phyloP scores from a whole-genome alignment of 805 yeast genomes.

The Tetrapisispora namnaoensis region DNA sequence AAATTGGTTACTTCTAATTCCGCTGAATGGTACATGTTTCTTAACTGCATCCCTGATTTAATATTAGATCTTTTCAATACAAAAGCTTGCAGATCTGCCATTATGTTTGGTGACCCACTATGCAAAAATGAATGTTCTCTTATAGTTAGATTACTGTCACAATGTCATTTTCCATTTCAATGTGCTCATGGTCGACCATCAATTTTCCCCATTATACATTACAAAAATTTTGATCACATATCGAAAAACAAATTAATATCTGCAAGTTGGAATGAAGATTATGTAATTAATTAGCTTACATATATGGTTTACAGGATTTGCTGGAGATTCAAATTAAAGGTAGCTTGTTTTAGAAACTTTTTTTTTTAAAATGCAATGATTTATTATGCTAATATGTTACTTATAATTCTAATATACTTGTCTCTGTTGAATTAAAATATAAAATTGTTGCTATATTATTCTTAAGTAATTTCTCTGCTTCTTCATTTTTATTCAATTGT shows the following conservation, averaged over 20 bases:
- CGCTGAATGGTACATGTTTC: conserved; percentile 32
- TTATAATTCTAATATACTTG: neutral
- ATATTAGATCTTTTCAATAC: conserved; percentile 44
- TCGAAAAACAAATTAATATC: neutral
- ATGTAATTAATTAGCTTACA: neutral
- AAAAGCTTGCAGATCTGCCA: conserved; percentile 57
- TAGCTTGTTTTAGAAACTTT: no score
- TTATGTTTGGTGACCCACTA: conserved; percentile 60
- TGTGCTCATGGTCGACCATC: conserved; percentile 89
- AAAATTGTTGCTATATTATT: conserved; percentile 2
- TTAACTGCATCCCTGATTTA: conserved; percentile 40
- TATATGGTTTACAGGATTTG: neutral
- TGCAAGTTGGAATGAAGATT: neutral
- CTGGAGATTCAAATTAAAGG: no score
- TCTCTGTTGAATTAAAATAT: conserved; percentile 1
- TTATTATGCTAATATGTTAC: no score
- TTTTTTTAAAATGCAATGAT: neutral
- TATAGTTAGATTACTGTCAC: conserved; percentile 34
- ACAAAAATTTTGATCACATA: no score
- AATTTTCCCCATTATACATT: conserved; percentile 38
- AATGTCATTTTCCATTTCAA: conserved; percentile 54
- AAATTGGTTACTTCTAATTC: neutral
- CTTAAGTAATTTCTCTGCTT: conserved; percentile 18
- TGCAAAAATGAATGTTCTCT: conserved; percentile 34
- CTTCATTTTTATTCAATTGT: conserved; percentile 33